Conservation (phyloP, 2,329 filamentous ascomycete genomes). For the Phialemoniopsis sp. region DNA sequence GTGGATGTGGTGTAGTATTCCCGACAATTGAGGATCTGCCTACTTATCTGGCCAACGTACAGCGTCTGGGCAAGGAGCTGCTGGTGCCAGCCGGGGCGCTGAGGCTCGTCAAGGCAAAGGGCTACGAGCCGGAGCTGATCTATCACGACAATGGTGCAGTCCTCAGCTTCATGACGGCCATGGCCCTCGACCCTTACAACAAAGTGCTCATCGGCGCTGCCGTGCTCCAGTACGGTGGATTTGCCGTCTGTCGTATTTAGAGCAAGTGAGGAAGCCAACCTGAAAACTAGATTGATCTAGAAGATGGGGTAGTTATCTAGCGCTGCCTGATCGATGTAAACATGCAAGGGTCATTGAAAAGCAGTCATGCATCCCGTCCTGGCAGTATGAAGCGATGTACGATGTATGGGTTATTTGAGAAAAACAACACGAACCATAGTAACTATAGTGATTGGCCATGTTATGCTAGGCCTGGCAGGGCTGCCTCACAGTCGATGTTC, state of each 20-base stretch:
- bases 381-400: no score
- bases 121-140: conserved; percentile 2
- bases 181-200: conserved; percentile 1
- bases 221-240: conserved; percentile 3
- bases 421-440: no score
- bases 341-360: no score
- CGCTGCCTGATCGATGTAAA: no score
- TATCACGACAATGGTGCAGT: conserved; percentile 4
- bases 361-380: no score
- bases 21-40: conserved; percentile 2
- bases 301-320: no score
- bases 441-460: no score
- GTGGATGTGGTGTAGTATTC: no score
- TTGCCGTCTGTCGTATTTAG: conserved; percentile 4
- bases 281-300: no score
- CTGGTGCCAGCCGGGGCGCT: conserved; percentile 1
- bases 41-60: conserved; percentile 3
- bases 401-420: no score
- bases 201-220: background rate
- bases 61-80: conserved; percentile 2
- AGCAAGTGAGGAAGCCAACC: conserved; percentile 5
- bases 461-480: no score
- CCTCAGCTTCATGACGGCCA: conserved; percentile 5
- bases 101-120: background rate
- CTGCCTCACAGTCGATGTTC: no score